phyloP scores from a whole-genome alignment of 352 stramenopile genomes.

The Globisporangium paddicum region DNA sequence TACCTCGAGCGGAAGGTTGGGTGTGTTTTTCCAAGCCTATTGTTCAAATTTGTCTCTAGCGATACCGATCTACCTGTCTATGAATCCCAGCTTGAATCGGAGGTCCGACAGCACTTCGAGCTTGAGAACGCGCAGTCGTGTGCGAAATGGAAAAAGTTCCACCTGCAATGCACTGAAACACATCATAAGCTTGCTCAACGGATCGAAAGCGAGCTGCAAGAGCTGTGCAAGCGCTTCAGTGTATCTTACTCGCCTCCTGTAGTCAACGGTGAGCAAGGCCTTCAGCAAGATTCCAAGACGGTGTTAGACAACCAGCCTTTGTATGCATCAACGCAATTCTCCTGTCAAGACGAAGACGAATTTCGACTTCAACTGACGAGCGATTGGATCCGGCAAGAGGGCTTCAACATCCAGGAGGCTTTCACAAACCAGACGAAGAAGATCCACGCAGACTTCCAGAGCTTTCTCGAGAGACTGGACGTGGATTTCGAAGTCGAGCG shows the following conservation, averaged over 20 bases:
- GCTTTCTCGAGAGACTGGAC: conserved; percentile 42
- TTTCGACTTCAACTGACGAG: conserved; percentile 24
- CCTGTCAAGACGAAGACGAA: conserved; percentile 10
- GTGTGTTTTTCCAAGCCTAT: too few species aligned
- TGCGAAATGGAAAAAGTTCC: conserved; percentile 45
- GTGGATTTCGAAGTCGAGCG: conserved; percentile 26
- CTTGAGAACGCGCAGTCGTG: conserved; percentile 42
- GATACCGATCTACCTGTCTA: not conserved
- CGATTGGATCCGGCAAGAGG: conserved; percentile 58
- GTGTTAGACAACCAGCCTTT: not conserved
- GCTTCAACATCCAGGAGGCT: conserved; percentile 65
- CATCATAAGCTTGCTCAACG: conserved; percentile 16
- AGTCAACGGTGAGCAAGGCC: not conserved
- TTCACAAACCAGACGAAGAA: conserved; percentile 59
- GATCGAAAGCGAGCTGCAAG: conserved; percentile 27
- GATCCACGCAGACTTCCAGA: conserved; percentile 40
- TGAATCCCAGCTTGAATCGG: conserved; percentile 48
- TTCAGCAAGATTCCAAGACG: too few species aligned
- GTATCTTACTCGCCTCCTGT: not conserved
- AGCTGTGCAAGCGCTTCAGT: conserved; percentile 17
- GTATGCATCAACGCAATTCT: not conserved
- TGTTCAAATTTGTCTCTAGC: too few species aligned
- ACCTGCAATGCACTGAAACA: conserved; percentile 24
- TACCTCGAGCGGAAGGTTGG: conserved; percentile 58
- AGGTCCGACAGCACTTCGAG: conserved; percentile 57